Conservation (phyloP, 768 basidiomycete genomes). For the Serendipita indica region DNA sequence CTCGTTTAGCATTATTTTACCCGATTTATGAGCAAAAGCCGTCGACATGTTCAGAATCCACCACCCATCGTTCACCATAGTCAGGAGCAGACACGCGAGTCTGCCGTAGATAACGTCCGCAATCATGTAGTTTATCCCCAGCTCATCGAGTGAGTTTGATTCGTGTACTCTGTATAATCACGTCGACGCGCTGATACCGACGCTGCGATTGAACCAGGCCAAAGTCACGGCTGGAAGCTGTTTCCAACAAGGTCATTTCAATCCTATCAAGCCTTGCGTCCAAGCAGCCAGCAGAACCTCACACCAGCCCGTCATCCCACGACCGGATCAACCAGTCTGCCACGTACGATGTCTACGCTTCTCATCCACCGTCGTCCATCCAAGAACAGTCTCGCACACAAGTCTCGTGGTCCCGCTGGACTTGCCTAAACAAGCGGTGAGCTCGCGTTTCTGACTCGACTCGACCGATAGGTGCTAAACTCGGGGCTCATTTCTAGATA, state of each 20-base stretch:
- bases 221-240: not conserved
- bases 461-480: not conserved
- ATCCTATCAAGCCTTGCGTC: too few relatives aligned
- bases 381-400: not conserved
- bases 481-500: too few relatives aligned
- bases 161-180: not conserved
- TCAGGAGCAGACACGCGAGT: not conserved
- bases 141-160: not conserved
- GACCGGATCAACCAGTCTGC: too few relatives aligned
- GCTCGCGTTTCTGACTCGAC: not conserved
- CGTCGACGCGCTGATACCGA: not conserved
- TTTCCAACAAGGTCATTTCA: too few relatives aligned
- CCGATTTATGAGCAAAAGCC: constrained; percentile 3
- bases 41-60: not conserved
- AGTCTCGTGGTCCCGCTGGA: not conserved
- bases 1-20: too few relatives aligned
- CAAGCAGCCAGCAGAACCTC: too few relatives aligned
- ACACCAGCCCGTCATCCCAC: too few relatives aligned
- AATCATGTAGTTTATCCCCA: not conserved
- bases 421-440: not conserved
- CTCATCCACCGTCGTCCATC: not conserved
- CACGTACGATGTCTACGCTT: too few relatives aligned
- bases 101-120: not conserved
- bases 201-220: not conserved
- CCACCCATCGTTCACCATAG: not conserved